Evolutionary conservation across 805 yeast species (phyloP), one percentile per base, ranked within the genome.

Genomic region (Candida succiphila): DNA sequence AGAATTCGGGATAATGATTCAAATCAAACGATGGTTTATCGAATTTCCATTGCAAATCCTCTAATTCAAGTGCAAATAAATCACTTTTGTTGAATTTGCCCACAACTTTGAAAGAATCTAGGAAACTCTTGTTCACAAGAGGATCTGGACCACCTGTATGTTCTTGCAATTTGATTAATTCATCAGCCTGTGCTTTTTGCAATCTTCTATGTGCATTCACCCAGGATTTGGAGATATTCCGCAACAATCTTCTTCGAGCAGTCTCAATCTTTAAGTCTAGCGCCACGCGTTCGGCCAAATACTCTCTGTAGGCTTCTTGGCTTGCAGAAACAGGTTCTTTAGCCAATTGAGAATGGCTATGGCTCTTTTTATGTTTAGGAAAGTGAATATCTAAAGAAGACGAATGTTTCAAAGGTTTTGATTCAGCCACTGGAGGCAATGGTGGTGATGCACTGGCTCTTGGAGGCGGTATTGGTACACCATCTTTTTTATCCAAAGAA

Each of bases 1-100:
- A 37, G 37, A 65, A 68, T 1, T 60, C 60, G 1, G 48, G 69
- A 21, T 83, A 58, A 7, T 70, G 59, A 1, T 63, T 63, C 8
- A 65, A 39, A 1, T 76, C 75, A 51, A 70, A 73, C 1, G 60
- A 45, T 0, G 88, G 84, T 29, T 64, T 60, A 21, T 57, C 60
- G 4, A 81, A 34, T 12, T 56, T 57, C 39, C 78, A 53, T 31
- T 67, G 67, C 15, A 76, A 49, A 28, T 69, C 67, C 34, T 63
- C 66, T 39, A 80, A 47, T 17, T 64, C 61, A 27, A 72, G 45
- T n/a, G 61, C 65, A 45, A 78, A 62, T 21, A 81, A 54, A 7
- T 77, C 68, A 2, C 82, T 78, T 23, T 65, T 54, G 4, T 60
- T 56, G 1, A 40, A 41, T 9, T 48, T 43, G 4, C 44, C 35